Conservation (phyloP, 2,329 filamentous ascomycete species). For the Sclerotinia borealis region DNA sequence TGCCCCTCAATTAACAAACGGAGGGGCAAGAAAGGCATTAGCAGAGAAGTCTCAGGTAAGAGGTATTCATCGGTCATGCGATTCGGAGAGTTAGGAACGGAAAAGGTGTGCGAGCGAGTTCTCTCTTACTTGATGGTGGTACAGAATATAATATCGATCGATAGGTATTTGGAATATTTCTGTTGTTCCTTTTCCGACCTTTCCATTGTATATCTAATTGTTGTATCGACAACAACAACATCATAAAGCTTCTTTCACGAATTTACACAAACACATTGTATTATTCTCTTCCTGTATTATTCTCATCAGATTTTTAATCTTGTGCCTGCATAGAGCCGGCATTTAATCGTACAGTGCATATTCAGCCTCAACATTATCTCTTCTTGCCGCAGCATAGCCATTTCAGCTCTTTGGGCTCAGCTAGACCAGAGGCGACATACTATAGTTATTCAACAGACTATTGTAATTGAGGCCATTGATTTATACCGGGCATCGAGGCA, state of each 20-base stretch:
- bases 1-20: not conserved
- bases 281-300: not conserved
- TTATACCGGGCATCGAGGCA: not conserved
- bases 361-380: not conserved
- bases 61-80: not conserved
- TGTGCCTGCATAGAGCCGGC: conserved; percentile 5
- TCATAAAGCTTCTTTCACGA: not conserved
- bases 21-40: not conserved
- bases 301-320: not conserved
- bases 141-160: not conserved
- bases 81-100: not conserved
- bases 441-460: not conserved
- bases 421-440: not conserved
- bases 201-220: not conserved
- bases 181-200: not conserved
- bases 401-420: not conserved
- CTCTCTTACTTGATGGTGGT: not conserved
- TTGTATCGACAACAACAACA: not conserved
- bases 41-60: not conserved
- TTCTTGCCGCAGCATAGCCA: not conserved
- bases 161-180: not conserved
- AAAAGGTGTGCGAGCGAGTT: not conserved
- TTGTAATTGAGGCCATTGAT: not conserved
- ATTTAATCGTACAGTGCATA: not conserved
- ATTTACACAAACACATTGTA: not conserved